phyloP scores from a whole-genome alignment of 179 eudicot species.

The Beta macrorhiza region DNA sequence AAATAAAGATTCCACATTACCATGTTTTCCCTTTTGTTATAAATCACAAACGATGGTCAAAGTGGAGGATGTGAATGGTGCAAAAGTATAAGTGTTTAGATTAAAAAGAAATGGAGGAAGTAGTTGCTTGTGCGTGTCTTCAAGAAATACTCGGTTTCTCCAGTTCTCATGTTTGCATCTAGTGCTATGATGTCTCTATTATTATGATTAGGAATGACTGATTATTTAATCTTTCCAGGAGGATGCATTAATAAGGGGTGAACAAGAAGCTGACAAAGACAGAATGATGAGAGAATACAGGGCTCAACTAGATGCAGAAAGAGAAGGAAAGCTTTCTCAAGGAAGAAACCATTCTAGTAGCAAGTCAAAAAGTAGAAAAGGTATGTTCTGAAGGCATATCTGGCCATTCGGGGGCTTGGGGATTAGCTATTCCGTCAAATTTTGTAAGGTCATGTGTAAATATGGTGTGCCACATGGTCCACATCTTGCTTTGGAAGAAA shows the following conservation, averaged over 20 bases:
- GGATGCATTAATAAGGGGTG: constrained; percentile 88
- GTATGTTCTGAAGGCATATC: constrained; percentile 26
- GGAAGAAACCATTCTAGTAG: constrained; percentile 86
- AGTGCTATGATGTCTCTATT: neutral
- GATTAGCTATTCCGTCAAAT: neutral
- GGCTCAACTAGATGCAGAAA: constrained; percentile 94
- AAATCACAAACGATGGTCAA: no score
- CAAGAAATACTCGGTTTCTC: neutral
- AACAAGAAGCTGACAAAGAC: constrained; percentile 96
- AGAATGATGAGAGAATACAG: constrained; percentile 96
- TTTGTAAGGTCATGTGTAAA: no score
- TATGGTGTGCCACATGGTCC: no score
- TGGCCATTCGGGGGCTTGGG: neutral
- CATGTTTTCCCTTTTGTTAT: no score
- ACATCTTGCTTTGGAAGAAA: no score
- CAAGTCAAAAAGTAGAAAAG: constrained; percentile 65
- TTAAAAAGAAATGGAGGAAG: no score
- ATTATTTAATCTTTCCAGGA: constrained; percentile 45
- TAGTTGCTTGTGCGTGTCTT: neutral
- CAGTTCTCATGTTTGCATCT: neutral
- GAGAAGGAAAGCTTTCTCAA: constrained; percentile 86
- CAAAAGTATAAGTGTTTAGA: no score
- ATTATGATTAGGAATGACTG: constrained; percentile 9
- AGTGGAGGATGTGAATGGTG: no score
- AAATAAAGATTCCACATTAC: no score